Evolutionary conservation across 2,329 filamentous ascomycete species (phyloP), one percentile per base, ranked within the genome.

Genomic region (Fusarium sp.): DNA sequence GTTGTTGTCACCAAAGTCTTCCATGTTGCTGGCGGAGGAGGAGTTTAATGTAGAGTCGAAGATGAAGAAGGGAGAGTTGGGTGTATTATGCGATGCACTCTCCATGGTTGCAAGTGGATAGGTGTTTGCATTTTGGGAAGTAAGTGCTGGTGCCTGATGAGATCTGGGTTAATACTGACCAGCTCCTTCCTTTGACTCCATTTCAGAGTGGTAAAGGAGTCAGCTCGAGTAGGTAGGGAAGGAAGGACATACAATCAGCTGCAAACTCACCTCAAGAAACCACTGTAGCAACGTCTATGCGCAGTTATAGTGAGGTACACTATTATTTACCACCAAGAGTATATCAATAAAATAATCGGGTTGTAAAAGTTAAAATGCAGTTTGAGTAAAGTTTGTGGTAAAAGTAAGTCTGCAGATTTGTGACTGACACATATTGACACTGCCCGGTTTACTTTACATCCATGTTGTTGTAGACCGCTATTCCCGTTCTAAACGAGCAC

Each of bases 261-360:
- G 32, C 32, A 34, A 18, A 8, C 32, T 16, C 32, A 18, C 8
- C 8, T 18, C 1, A 6, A 3, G 5, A 34, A 34, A 34, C 3
- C 32, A 10, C 32, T 2, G 8, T 34, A 34, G 9, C 32, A 38
- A 9, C 16, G 16, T 6, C 32, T 6, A 34, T 0, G 5, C 32
- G 10, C 9, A 34, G 16, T 18, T 18, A 6, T 6, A 11, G 9
- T 1, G 32, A n/a, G 16, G 32, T 9, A 1, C 9, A 1, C 16
- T 4, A 11, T 2, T 38, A 4, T 18, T 18, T 0, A 4, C 2
- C 5, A 34, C 5, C 5, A 38, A 7, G 3, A 6, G 0, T 0
- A 6, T 7, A n/a, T 0, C 6, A 11, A 38, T 4, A 4, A 7
- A 38, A 38, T 2, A 38, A 6, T 18, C 32, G 3, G 1, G 11